Percentiles rank a stretch among this genome's conserved stretches.
Evolutionary conservation across 306 rosid species (phyloP).

Genomic region (Rosa rugosa): DNA sequence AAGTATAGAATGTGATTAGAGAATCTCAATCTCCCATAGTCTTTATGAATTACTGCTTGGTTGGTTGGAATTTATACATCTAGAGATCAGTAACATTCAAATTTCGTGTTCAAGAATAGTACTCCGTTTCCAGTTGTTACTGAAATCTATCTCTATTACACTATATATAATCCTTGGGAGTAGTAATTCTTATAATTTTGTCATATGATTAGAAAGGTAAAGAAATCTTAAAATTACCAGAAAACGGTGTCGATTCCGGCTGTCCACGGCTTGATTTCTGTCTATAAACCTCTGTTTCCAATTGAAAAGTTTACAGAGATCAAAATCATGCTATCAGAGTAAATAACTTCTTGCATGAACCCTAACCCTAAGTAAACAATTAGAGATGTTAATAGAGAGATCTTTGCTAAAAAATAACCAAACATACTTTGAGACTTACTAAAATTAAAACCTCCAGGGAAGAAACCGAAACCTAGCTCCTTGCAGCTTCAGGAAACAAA

Average conservation of each 20-base stretch:
- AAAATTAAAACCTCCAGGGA: background rate
- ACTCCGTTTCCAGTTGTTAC: background rate
- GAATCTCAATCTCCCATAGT: background rate
- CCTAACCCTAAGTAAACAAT: conserved; percentile 63
- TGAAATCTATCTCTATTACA: background rate
- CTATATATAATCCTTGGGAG: background rate
- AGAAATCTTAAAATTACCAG: background rate
- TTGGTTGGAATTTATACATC: background rate
- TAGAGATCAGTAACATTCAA: background rate
- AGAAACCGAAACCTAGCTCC: conserved; percentile 8
- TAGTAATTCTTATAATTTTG: background rate
- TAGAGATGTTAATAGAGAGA: background rate
- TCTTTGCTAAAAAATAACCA: conserved; percentile 1
- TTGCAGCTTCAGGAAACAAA: background rate
- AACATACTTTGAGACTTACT: conserved; percentile 4
- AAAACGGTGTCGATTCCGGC: conserved; percentile 18
- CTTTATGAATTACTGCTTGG: background rate
- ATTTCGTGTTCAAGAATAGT: background rate
- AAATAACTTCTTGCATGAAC: conserved; percentile 33
- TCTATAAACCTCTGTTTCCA: background rate
- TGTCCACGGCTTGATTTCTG: background rate
- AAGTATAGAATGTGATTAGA: background rate
- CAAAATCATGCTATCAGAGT: background rate
- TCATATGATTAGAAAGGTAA: background rate
- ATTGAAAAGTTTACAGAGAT: background rate